Conservation (phyloP, 1,284 basidiomycete genomes). For the Heimioporus punctisporus region DNA sequence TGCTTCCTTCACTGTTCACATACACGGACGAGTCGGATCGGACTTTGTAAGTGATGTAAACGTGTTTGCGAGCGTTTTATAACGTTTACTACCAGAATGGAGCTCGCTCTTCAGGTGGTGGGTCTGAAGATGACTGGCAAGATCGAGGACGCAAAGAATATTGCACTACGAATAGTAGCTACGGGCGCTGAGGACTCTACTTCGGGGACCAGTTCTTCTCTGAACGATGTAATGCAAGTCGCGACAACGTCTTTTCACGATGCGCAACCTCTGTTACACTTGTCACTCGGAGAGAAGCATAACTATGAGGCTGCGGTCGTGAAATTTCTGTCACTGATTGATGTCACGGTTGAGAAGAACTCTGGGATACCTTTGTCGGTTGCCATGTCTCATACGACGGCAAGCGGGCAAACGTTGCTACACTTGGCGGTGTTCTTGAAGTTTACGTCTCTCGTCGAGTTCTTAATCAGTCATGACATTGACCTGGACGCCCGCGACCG, state of each 20-base stretch:
- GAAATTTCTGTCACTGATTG: conserved; percentile 77
- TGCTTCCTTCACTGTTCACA: conserved; percentile 73
- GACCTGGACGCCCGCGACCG: conserved; percentile 87
- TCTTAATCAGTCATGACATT: conserved; percentile 74
- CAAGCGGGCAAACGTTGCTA: conserved; percentile 81
- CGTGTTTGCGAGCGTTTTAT: conserved; percentile 8
- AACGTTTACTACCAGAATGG: conserved; percentile 66
- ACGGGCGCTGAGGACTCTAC: conserved; percentile 49
- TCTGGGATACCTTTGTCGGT: conserved; percentile 39
- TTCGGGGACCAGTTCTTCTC: conserved; percentile 29
- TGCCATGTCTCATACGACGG: conserved; percentile 66
- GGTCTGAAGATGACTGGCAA: conserved; percentile 97
- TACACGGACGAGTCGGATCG: conserved; percentile 93
- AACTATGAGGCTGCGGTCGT: conserved; percentile 81
- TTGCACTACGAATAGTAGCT: conserved; percentile 84
- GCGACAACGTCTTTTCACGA: conserved; percentile 46
- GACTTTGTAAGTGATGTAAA: conserved; percentile 63
- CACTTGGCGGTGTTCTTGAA: conserved; percentile 88
- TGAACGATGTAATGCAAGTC: conserved; percentile 55
- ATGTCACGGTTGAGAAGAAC: conserved; percentile 51
- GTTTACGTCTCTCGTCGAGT: conserved; percentile 72
- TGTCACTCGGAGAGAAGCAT: conserved; percentile 51
- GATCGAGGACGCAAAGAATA: conserved; percentile 90
- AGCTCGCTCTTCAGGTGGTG: conserved; percentile 93
- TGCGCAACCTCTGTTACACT: conserved; percentile 54